Conservation (phyloP, 495 filamentous ascomycete genomes). For the Neurospora discreta region DNA sequence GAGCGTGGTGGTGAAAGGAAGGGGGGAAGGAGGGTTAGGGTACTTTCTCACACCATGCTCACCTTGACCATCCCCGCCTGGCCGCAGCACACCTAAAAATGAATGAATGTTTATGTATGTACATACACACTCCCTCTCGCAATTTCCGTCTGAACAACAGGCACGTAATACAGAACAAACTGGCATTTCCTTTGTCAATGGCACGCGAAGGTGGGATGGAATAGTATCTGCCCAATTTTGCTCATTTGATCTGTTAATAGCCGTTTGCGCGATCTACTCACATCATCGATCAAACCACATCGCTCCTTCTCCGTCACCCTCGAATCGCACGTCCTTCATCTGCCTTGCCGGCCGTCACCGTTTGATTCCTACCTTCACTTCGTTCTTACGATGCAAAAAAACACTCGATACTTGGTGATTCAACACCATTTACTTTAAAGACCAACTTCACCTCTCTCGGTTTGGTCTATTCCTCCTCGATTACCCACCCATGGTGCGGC, state of each 20-base stretch:
- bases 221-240: neutral
- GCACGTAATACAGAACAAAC: neutral
- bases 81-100: neutral
- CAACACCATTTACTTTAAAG: neutral
- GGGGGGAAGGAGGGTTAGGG: neutral
- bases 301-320: neutral
- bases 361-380: neutral
- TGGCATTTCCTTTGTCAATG: neutral
- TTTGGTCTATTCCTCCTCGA: neutral
- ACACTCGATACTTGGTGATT: neutral
- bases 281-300: neutral
- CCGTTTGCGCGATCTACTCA: neutral
- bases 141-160: neutral
- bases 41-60: neutral
- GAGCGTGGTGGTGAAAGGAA: neutral
- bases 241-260: neutral
- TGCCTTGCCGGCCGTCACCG: neutral
- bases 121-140: neutral
- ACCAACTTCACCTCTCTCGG: neutral
- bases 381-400: neutral
- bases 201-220: neutral
- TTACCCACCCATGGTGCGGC: neutral
- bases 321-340: neutral
- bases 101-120: too few species aligned
- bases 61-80: neutral